phyloP scores from a whole-genome alignment of 768 basidiomycete genomes.

The Leccinum subtestaceum region DNA sequence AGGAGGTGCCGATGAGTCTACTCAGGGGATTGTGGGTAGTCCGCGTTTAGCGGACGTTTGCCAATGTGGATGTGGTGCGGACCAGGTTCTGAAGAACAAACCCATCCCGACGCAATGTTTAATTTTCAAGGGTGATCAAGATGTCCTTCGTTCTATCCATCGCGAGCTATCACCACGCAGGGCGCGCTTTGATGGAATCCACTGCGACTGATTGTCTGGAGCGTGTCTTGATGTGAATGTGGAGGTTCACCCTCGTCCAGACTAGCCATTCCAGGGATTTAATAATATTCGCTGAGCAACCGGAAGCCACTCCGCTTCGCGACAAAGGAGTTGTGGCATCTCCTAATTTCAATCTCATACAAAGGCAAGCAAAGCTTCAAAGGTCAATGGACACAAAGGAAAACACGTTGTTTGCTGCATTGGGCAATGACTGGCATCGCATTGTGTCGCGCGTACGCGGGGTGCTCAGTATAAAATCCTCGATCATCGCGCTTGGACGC shows the following conservation, averaged over 20 bases:
- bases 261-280: neutral
- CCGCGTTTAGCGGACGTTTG: neutral
- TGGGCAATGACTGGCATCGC: neutral
- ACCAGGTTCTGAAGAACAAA: neutral
- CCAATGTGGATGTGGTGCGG: neutral
- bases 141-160: neutral
- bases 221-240: slow-evolving; percentile 1
- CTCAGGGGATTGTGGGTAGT: neutral
- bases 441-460: neutral
- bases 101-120: too few relatives aligned
- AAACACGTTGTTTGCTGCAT: neutral
- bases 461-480: slow-evolving; percentile 14
- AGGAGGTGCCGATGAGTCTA: slow-evolving; percentile 1
- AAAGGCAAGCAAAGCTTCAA: slow-evolving; percentile 12
- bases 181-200: neutral
- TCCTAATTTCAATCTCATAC: slow-evolving; percentile 2
- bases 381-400: slow-evolving; percentile 14
- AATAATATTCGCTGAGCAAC: neutral
- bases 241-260: neutral
- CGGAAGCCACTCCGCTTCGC: neutral
- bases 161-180: neutral
- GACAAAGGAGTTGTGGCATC: slow-evolving; percentile 7
- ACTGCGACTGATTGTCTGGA: neutral
- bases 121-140: neutral
- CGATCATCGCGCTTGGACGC: neutral